phyloP scores from a whole-genome alignment of 345 rosid genomes.

The Pugionium cornutum region DNA sequence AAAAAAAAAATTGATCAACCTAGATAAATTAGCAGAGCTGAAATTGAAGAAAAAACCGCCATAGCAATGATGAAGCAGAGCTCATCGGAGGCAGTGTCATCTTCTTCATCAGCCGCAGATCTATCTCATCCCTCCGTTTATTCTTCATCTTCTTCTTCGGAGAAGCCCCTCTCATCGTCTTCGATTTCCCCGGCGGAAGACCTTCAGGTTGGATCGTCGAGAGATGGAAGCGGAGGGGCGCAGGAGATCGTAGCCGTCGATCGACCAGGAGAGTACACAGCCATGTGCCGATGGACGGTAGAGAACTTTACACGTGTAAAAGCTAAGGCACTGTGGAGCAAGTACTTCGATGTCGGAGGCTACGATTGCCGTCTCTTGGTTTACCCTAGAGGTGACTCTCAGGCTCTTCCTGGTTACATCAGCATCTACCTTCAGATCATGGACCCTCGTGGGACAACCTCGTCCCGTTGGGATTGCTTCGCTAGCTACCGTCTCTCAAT shows the following conservation, averaged over 20 bases:
- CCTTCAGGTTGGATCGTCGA: conserved; percentile 50
- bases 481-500: conserved; percentile 92
- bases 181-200: conserved; percentile 62
- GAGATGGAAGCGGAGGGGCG: conserved; percentile 83
- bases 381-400: conserved; percentile 96
- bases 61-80: conserved; percentile 56
- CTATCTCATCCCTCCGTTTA: conserved; percentile 54
- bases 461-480: conserved; percentile 98
- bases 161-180: conserved; percentile 46
- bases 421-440: conserved; percentile 92
- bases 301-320: conserved; percentile 74
- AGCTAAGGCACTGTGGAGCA: conserved; percentile 92
- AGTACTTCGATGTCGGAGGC: conserved; percentile 98
- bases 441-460: conserved; percentile 84
- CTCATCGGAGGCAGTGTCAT: conserved; percentile 72
- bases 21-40: conserved; percentile 35
- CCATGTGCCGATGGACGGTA: conserved; percentile 93
- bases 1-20: conserved; percentile 36
- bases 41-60: conserved; percentile 24
- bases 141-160: conserved; percentile 42
- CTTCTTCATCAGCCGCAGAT: conserved; percentile 44
- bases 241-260: conserved; percentile 76
- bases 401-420: conserved; percentile 91
- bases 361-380: conserved; percentile 92
- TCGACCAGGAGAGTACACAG: conserved; percentile 79